phyloP scores from a whole-genome alignment of 805 yeast genomes.

The Teunomyces pallodes region DNA sequence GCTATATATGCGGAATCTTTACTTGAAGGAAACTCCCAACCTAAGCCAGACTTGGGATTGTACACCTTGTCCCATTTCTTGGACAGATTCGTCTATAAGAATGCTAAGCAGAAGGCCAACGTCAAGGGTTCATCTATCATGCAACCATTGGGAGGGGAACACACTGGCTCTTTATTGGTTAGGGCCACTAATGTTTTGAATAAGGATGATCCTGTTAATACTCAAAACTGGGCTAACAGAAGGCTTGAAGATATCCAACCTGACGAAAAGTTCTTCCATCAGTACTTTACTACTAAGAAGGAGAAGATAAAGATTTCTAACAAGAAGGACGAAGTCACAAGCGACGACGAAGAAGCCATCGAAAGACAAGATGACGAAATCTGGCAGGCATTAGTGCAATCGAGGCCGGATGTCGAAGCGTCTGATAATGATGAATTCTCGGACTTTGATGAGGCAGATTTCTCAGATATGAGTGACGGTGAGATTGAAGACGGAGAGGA shows the following conservation, averaged over 20 bases:
- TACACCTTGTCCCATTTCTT: constrained; percentile 86
- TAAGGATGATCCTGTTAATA: constrained; percentile 68
- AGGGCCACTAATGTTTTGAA: constrained; percentile 49
- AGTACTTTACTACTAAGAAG: constrained; percentile 70
- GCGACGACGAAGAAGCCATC: constrained; percentile 40
- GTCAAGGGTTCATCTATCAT: constrained; percentile 89
- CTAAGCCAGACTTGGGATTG: constrained; percentile 87
- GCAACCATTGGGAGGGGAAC: constrained; percentile 94
- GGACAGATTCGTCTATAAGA: constrained; percentile 92
- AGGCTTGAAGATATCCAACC: constrained; percentile 68
- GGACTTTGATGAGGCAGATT: constrained; percentile 46
- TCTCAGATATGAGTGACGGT: constrained; percentile 32
- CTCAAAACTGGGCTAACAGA: constrained; percentile 77
- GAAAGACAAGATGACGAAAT: constrained; percentile 66
- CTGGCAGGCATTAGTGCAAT: constrained; percentile 75
- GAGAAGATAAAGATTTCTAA: constrained; percentile 27
- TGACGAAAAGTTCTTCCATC: constrained; percentile 84
- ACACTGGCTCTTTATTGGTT: constrained; percentile 66
- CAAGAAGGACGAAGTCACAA: constrained; percentile 18
- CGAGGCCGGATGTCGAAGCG: constrained; percentile 66
- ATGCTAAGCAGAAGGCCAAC: constrained; percentile 73
- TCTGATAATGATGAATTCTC: constrained; percentile 32
- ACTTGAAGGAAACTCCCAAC: constrained; percentile 44
- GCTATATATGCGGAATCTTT: constrained; percentile 72
- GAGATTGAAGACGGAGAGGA: constrained; percentile 23